These are phyloP conservation scores for Roridomyces roridus DNA, from an alignment of 768 basidiomycete genomes.

Conservation along the genomic window DNA sequence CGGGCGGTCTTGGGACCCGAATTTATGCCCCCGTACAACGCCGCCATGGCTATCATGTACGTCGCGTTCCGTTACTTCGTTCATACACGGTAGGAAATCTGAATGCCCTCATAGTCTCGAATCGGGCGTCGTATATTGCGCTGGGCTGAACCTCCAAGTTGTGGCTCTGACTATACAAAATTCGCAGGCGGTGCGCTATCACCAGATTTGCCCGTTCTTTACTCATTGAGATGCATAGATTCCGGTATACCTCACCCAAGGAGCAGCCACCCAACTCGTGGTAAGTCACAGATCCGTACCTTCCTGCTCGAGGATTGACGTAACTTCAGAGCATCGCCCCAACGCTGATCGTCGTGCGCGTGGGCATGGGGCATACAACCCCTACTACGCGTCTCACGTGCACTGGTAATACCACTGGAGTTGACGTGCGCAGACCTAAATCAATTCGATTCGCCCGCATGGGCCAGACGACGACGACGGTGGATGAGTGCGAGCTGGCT, in stretches of 20 bases:
- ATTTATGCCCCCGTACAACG: neutral
- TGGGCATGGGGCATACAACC: slow-evolving; percentile 5
- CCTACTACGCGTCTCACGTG: neutral
- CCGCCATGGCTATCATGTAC: slow-evolving; percentile 15
- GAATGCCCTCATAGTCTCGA: neutral
- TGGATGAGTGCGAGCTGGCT: too few species aligned
- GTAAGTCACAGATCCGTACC: neutral
- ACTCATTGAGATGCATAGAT: neutral
- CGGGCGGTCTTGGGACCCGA: neutral
- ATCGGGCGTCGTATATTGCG: slow-evolving; percentile 18
- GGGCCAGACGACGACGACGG: too few species aligned
- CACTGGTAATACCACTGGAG: too few species aligned
- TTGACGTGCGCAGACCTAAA: too few species aligned
- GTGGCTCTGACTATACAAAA: slow-evolving; percentile 1
- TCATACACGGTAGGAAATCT: neutral
- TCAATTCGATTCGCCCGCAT: too few species aligned
- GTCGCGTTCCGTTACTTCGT: neutral
- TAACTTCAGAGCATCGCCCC: slow-evolving; percentile 9
- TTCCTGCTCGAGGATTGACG: neutral
- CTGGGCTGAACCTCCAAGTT: slow-evolving; percentile 12
- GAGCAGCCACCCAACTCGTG: slow-evolving; percentile 8
- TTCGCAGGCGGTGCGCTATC: neutral
- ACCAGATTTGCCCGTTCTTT: neutral
- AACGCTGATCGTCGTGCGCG: slow-evolving; percentile 17
- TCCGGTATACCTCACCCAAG: slow-evolving; percentile 10